Evolutionary conservation across 306 rosid genomes (phyloP), one percentile per base, ranked within the genome.

Genomic region (Calophaca sinica): DNA sequence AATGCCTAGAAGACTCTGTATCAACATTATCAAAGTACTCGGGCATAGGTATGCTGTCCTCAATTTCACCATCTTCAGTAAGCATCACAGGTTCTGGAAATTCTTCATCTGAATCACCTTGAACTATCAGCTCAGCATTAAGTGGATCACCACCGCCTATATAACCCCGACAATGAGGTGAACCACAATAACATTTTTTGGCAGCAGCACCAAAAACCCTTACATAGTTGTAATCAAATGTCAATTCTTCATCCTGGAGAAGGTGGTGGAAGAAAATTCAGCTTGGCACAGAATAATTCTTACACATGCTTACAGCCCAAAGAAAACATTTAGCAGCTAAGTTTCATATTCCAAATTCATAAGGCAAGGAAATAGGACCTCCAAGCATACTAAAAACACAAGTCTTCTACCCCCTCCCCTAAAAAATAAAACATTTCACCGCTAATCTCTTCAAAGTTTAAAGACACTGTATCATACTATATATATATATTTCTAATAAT

Each of bases 191-290:
- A 77, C 99, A 96, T 79, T 90, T 92, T 88, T 92, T 92, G 59
- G 99, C 99, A 81, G 99, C 99, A 61, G 99, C 99, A 72, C 99
- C 99, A 73, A 92, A 90, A 63, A 96, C 99, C 90, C 99, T 96
- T 62, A 92, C 99, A 75, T 89, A 96, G 86, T 96, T 96, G 94
- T 96, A 96, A 88, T 96, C 98, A 78, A 96, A 96, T 29, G 99
- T 96, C 91, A 96, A 91, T 85, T 96, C 99, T 87, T 96, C 99
- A 81, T 85, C 99, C 99, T 96, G 88, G 68, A 61, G 60, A 74
- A 72, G 72, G 82, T 68, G 49, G 57, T 72, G 11, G 50, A 53
- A 44, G 70, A 69, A 29, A 80, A 39, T 58, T 75, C 62, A 84
- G 66, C 28, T 55, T 39, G 44, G 26, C 32, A 78, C 26, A 32